Evolutionary conservation across 768 basidiomycete genomes (phyloP).

Genomic region (Russula foetens): DNA sequence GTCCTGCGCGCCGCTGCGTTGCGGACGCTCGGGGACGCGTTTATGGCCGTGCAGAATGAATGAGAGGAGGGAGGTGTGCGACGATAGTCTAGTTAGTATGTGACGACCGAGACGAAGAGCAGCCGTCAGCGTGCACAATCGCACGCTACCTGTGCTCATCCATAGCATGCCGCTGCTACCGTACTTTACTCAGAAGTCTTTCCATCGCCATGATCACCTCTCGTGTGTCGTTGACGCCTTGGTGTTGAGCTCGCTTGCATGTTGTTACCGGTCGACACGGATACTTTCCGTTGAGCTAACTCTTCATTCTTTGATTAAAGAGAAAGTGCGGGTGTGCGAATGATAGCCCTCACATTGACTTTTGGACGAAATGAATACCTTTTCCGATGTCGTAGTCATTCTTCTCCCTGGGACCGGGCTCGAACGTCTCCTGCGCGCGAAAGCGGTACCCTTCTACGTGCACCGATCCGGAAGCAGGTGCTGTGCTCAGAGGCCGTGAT

Average conservation of each 20-base stretch:
- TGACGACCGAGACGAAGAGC: slow-evolving; percentile 66
- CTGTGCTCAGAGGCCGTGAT: neutral
- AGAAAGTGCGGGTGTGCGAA: neutral
- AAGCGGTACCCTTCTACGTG: slow-evolving; percentile 23
- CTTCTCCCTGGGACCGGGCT: slow-evolving; percentile 43
- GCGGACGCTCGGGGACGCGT: slow-evolving; percentile 80
- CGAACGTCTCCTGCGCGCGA: slow-evolving; percentile 31
- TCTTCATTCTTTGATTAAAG: neutral
- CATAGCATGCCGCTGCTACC: neutral
- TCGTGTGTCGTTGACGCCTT: neutral
- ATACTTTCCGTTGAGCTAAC: too few relatives aligned
- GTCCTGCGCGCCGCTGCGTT: slow-evolving; percentile 71
- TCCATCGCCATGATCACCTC: neutral
- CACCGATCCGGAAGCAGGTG: too few relatives aligned
- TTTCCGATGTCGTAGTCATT: slow-evolving; percentile 49
- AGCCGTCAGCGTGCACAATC: slow-evolving; percentile 38
- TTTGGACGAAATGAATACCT: slow-evolving; percentile 26
- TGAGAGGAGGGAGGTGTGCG: slow-evolving; percentile 31
- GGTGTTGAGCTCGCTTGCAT: too few relatives aligned
- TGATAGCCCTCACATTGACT: neutral
- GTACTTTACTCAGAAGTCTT: neutral
- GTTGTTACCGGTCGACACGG: too few relatives aligned
- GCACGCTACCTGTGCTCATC: neutral
- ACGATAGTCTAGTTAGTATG: slow-evolving; percentile 79
- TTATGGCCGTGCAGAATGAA: slow-evolving; percentile 61